phyloP scores from a whole-genome alignment of 2,329 filamentous ascomycete species.

The Penicillium italicum region DNA sequence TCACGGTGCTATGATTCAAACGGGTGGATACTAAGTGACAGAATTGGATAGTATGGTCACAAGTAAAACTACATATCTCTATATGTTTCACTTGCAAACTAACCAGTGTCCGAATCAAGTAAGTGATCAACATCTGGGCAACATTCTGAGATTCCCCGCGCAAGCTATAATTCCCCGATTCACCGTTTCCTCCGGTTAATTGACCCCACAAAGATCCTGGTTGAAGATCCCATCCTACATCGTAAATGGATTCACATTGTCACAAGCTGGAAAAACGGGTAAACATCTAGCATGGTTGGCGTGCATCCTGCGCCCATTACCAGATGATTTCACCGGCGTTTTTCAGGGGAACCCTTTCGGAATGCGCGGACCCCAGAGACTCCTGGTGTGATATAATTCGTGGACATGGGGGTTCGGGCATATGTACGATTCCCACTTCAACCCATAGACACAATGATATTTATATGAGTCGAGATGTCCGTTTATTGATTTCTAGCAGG shows the following conservation, averaged over 20 bases:
- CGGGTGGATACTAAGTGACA: not conserved
- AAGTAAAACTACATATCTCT: not conserved
- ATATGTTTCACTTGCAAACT: not conserved
- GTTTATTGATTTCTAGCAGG: not conserved
- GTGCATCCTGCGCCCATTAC: not conserved
- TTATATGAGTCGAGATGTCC: not conserved
- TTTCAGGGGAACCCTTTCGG: not conserved
- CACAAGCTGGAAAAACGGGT: not conserved
- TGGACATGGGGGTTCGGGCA: not conserved
- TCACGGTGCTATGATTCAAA: not conserved
- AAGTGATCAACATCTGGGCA: not conserved
- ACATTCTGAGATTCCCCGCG: not conserved
- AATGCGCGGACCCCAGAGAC: not conserved
- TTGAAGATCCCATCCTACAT: not conserved
- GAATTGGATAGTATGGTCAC: not conserved
- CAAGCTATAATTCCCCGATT: slow-evolving; percentile 3
- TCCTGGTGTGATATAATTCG: not conserved
- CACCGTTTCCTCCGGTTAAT: not conserved
- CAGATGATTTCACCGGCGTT: not conserved
- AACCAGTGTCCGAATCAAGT: not conserved
- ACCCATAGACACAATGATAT: not conserved
- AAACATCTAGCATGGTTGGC: not conserved
- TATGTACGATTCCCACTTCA: not conserved
- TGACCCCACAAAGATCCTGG: not conserved
- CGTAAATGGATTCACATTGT: not conserved